Base-by-base conservation (phyloP, 2,329 filamentous ascomycete genomes). In the Neoscytalidium dimidiatum region DNA sequence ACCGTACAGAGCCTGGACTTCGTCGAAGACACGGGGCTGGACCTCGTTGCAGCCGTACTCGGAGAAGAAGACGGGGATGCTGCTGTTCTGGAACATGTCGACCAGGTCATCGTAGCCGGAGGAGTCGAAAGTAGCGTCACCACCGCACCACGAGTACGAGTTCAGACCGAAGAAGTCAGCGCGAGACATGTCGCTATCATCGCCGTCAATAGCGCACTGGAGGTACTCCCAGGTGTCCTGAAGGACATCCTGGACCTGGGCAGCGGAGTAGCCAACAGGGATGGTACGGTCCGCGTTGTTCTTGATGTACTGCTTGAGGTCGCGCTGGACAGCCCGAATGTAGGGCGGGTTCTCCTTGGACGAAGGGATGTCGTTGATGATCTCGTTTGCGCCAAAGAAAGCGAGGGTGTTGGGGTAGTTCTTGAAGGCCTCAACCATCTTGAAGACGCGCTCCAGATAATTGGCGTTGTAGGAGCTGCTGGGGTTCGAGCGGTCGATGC, bases 41-140 rank as follows among this genome's bases (percentile, higher is more conserved):
- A 88, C 86, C 41, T 83, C 81, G 81, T 93, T 94, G 86, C 92
- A 94, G 67, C 92, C 92, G 71, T 88, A 89, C 74, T 95, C 92
- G 68, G 89, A 92, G 82, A 92, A 94, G 84, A 94, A 94, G 71
- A 94, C 83, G 33, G 91, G 91, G 41, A 93, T 84, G 17, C 88
- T 86, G 43, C 85, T 86, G 68, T 83, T 83, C 70, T 82, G 78
- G 81, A 94, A 92, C 75, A 88, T 86, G 2, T 80, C 75, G 53
- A 90, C 87, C 38, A 92, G 81, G 19, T 82, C 79, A 69, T 89
- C 80, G 75, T 89, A 92, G 38, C 85, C 84, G 2, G 88, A 87
- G 60, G 82, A 85, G 64, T 85, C 75, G 77, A 86, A 91, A 53
- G 84, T 86, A 62, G 88, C 88, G 13, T 87, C 79, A 62, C 84